phyloP scores from a whole-genome alignment of 768 basidiomycete genomes.

The Amanita phalloides region DNA sequence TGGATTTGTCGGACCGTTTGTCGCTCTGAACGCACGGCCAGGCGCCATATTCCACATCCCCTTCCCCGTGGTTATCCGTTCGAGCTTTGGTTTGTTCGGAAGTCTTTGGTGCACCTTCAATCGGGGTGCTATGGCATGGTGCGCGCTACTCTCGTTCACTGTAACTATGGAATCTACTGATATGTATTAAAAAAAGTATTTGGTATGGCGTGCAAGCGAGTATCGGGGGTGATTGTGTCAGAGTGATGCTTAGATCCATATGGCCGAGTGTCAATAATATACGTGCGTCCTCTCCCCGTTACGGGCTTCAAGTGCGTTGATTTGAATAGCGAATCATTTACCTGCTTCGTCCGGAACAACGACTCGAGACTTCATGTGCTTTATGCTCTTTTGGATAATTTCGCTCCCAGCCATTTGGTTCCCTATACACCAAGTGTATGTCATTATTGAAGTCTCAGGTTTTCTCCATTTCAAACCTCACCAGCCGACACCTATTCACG shows the following conservation, averaged over 20 bases:
- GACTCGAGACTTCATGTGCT: constrained; percentile 67
- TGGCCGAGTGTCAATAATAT: constrained; percentile 65
- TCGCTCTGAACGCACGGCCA: constrained; percentile 68
- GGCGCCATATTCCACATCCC: constrained; percentile 72
- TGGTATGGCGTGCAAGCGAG: constrained; percentile 78
- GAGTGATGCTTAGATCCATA: constrained; percentile 65
- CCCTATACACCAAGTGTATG: constrained; percentile 71
- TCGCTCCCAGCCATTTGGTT: constrained; percentile 76
- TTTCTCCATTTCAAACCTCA: neutral
- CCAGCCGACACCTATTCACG: constrained; percentile 69
- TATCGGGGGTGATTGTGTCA: constrained; percentile 73
- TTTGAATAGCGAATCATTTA: constrained; percentile 50
- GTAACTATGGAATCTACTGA: neutral
- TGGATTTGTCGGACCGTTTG: constrained; percentile 52
- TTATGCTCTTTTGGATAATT: constrained; percentile 82
- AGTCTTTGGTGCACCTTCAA: constrained; percentile 74
- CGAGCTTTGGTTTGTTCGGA: constrained; percentile 74
- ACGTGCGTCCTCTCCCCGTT: constrained; percentile 29
- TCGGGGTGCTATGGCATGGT: constrained; percentile 67
- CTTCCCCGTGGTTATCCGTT: constrained; percentile 64
- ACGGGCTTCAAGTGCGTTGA: neutral
- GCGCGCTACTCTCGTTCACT: constrained; percentile 10
- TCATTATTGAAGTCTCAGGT: constrained; percentile 1
- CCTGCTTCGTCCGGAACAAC: constrained; percentile 67
- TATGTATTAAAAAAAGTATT: constrained; percentile 27